Base-by-base conservation (phyloP, 2,329 filamentous ascomycete species). In the Diaporthe aspalathi region DNA sequence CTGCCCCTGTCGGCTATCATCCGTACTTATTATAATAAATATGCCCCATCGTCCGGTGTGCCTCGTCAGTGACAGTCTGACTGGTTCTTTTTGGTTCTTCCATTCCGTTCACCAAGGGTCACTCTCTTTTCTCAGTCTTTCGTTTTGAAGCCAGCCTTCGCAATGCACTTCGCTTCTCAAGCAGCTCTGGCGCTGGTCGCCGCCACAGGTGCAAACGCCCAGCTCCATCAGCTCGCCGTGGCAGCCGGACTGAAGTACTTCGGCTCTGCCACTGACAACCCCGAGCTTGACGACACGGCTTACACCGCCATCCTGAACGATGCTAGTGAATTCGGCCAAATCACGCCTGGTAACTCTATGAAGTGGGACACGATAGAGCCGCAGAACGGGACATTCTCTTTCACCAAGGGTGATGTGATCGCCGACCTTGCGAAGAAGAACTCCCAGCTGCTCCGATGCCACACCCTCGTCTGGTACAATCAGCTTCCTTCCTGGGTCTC, bases 291-390 rank as follows among this genome's bases (percentile, higher is more conserved):
- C 54, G 88, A 92, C 79, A 77, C 80, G 16, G 76, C 83, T 35
- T 93, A 92, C 78, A 80, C 85, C 22, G 78, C 81, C 24, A 87
- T 91, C 72, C 81, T 91, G 52, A 84, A 84, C 73, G 82, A 90
- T 78, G 81, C 77, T 9, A 80, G 82, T 57, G 89, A 91, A 76
- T 92, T 92, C 75, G 91, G 90, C 40, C 86, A 90, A 78, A 84
- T 91, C 32, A 91, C 90, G 0, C 89, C 90, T 0, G 88, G 87
- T 62, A 93, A 93, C 77, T 85, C 86, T 3, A 87, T 90, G 79
- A 87, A 89, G 84, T 93, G 90, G 90, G 84, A 90, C 72, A 83
- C 85, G 73, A 90, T 84, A 20, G 89, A 93, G 82, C 88, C 89
- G 0, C 78, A 80, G 50, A 85, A 84, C 56, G 85, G 83, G 45